These are phyloP conservation scores for Talaromyces trachyspermus DNA, from an alignment of 495 filamentous ascomycete species.

Conservation along the genomic window DNA sequence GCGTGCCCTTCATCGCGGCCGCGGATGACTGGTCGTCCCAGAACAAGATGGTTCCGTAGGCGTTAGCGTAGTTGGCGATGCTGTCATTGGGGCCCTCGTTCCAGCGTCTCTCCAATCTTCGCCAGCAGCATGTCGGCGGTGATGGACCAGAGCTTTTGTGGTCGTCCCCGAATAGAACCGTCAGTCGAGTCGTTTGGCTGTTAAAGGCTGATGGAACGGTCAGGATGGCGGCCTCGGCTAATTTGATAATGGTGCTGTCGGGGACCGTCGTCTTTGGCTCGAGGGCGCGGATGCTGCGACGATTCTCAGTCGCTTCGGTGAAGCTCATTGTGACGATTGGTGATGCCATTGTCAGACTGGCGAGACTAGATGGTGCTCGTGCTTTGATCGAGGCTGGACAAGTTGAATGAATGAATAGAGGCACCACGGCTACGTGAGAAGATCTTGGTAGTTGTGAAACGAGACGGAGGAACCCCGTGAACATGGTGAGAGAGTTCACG, in stretches of 20 bases:
- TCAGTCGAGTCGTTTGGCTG: slow-evolving; percentile 43
- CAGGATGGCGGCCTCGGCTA: slow-evolving; percentile 38
- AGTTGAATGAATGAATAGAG: no score
- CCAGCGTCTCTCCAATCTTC: slow-evolving; percentile 9
- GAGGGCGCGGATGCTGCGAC: not conserved
- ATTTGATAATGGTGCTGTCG: slow-evolving; percentile 22
- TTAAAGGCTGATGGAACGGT: slow-evolving; percentile 46
- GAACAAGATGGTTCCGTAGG: slow-evolving; percentile 48
- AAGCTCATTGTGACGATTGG: not conserved
- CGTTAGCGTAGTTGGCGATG: slow-evolving; percentile 35
- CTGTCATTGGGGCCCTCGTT: slow-evolving; percentile 33
- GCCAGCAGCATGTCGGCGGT: slow-evolving; percentile 29
- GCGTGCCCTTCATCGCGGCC: slow-evolving; percentile 36
- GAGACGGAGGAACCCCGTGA: no score
- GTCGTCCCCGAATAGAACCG: slow-evolving; percentile 42
- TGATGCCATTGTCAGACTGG: not conserved
- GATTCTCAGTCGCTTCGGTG: not conserved
- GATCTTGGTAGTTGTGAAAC: no score
- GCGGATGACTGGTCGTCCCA: slow-evolving; percentile 35
- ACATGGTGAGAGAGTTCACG: no score
- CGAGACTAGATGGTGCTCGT: no score
- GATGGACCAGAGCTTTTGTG: slow-evolving; percentile 48
- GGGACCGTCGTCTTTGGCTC: slow-evolving; percentile 5
- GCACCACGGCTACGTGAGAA: no score
- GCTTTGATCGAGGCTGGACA: not conserved